phyloP scores from a whole-genome alignment of 805 yeast species.

The Candida succiphila region DNA sequence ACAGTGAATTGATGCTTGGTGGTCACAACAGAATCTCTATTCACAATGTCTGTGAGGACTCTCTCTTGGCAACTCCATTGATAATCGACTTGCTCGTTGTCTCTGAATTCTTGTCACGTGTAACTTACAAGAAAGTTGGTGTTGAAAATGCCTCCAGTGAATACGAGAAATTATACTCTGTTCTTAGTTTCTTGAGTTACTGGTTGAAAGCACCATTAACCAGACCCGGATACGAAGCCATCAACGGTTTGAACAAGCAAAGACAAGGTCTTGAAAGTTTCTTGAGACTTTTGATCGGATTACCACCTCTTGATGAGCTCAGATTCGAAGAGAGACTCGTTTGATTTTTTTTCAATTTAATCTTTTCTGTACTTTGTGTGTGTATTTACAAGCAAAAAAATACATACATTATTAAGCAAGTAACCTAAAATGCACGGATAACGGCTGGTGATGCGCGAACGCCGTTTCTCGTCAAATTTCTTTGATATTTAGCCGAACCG shows the following conservation, averaged over 20 bases:
- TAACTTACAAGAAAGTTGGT: conserved; percentile 56
- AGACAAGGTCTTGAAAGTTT: conserved; percentile 87
- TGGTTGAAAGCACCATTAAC: conserved; percentile 97
- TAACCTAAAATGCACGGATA: too few relatives aligned
- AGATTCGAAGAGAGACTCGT: conserved; percentile 85
- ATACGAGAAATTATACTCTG: conserved; percentile 69
- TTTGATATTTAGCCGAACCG: too few relatives aligned
- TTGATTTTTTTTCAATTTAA: too few relatives aligned
- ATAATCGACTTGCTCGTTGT: conserved; percentile 86
- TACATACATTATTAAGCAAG: too few relatives aligned
- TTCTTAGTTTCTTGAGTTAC: conserved; percentile 78
- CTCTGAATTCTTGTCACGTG: conserved; percentile 85
- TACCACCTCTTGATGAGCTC: conserved; percentile 83
- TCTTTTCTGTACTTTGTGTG: too few relatives aligned
- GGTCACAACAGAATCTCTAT: conserved; percentile 93
- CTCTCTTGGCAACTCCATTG: conserved; percentile 87
- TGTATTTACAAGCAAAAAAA: too few relatives aligned
- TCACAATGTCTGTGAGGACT: conserved; percentile 95
- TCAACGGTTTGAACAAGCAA: conserved; percentile 92
- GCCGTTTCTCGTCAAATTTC: too few relatives aligned
- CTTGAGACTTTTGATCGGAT: conserved; percentile 80
- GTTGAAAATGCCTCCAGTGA: conserved; percentile 18
- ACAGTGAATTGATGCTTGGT: conserved; percentile 93
- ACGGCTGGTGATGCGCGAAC: too few relatives aligned
- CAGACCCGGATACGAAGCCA: conserved; percentile 81